Evolutionary conservation across 768 basidiomycete species (phyloP), one percentile per base, ranked within the genome.

Genomic region (Pholiota conissans): DNA sequence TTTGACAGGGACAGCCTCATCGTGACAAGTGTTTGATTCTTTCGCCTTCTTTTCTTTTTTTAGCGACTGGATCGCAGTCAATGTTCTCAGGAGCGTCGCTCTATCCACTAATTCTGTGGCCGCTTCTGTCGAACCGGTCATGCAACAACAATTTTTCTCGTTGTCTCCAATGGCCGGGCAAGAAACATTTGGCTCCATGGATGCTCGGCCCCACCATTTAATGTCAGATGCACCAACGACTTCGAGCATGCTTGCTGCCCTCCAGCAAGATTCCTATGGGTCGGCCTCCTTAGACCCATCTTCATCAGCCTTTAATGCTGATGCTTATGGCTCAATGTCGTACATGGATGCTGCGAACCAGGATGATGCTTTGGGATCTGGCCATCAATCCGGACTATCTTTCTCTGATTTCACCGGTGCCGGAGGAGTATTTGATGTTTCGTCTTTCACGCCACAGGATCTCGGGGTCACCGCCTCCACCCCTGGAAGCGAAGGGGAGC

Each of bases 21-120:
- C 60, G 48, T 60, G 49, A 53, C 57, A 55, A 32, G 18, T 52
- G 34, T 53, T 52, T 49, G 58, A 28, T 26, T 24, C 29, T 29
- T 56, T 28, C 54, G 55, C 42, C 52, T 54, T 61, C 51, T 56
- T 29, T 40, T 56, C 56, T 64, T 29, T 35, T 55, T 55, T 16
- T 61, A 93, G 92, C 63, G 92, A 95, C 71, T 93, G 92, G 92
- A 93, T 93, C 66, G 90, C 91, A 2, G 86, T 94, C 61, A 93
- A 92, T 71, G 91, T 95, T 60, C 77, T 95, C 63, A 80, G 92
- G 64, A 91, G 80, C 65, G 92, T 95, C 60, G 93, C 93, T 2
- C 75, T 95, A 58, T 93, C 92, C 27, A 94, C 91, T 22, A 93
- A 92, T 73, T 93, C 91, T 18, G 92, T 95, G 53, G 92, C 92